A percentile compares a stretch with the other conserved stretches of the same genome.
phyloP scores from a whole-genome alignment of 441 rosid species.

The Dalechampia spathulata region DNA sequence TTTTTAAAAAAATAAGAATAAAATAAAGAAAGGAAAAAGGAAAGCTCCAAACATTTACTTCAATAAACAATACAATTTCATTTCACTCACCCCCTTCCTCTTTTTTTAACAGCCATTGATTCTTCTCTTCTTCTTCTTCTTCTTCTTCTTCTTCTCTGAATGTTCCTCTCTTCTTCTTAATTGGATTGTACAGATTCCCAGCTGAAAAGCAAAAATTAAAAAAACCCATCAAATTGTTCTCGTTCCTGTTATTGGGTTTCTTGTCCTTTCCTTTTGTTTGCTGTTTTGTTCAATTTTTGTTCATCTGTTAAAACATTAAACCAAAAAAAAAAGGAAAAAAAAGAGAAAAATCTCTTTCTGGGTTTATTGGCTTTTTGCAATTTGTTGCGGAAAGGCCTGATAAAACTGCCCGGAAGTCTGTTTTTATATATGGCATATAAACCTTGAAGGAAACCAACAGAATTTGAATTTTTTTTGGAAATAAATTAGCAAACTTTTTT shows the following conservation, averaged over 20 bases:
- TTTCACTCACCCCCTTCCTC: background rate
- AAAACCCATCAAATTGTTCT: slow-evolving; percentile 29
- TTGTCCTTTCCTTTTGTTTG: slow-evolving; percentile 11
- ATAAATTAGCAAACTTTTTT: slow-evolving; percentile 7
- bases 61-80: slow-evolving; percentile 13
- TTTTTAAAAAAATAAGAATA: slow-evolving; percentile 7
- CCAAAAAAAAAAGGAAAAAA: slow-evolving; percentile 5
- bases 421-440: too few species aligned
- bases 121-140: slow-evolving; percentile 67
- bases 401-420: slow-evolving; percentile 24
- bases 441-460: slow-evolving; percentile 27
- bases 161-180: slow-evolving; percentile 27
- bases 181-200: slow-evolving; percentile 64
- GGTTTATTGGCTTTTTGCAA: slow-evolving; percentile 43
- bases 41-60: slow-evolving; percentile 55
- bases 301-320: slow-evolving; percentile 12
- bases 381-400: slow-evolving; percentile 30
- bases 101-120: background rate
- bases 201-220: too few species aligned
- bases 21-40: slow-evolving; percentile 6
- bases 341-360: too few species aligned
- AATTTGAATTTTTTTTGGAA: background rate
- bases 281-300: too few species aligned
- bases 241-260: slow-evolving; percentile 2
- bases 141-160: too few species aligned